These are phyloP conservation scores for Amanita jacksonii DNA, from an alignment of 768 basidiomycete genomes.

Conservation along the genomic window DNA sequence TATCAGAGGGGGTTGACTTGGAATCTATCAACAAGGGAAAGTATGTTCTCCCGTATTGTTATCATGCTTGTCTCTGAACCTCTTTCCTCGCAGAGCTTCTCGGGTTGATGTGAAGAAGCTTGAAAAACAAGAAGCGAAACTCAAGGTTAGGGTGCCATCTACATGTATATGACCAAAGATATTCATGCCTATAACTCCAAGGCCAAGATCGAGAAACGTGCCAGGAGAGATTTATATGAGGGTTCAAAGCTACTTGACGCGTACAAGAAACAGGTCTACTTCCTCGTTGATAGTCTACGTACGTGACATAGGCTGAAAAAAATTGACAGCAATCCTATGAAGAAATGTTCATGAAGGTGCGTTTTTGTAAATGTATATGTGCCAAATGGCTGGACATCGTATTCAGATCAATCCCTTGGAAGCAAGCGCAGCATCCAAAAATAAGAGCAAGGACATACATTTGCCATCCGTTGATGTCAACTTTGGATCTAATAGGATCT, in stretches of 20 bases:
- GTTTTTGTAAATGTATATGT: neutral
- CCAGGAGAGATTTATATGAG: conserved; percentile 84
- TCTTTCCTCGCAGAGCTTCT: conserved; percentile 51
- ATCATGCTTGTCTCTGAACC: conserved; percentile 12
- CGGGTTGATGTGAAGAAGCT: conserved; percentile 92
- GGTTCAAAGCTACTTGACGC: conserved; percentile 93
- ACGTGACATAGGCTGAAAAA: neutral
- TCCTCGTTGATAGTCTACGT: neutral
- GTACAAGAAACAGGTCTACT: conserved; percentile 73
- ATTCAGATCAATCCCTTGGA: conserved; percentile 86
- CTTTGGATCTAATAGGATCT: conserved; percentile 90
- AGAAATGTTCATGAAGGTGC: conserved; percentile 96
- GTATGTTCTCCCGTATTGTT: conserved; percentile 30
- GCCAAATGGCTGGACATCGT: neutral
- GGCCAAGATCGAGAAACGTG: conserved; percentile 98
- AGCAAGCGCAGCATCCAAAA: conserved; percentile 64
- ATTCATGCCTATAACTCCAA: conserved; percentile 17
- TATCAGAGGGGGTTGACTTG: conserved; percentile 78
- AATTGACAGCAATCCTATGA: conserved; percentile 82
- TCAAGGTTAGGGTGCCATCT: conserved; percentile 43
- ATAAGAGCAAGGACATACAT: conserved; percentile 97
- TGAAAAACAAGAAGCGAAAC: conserved; percentile 95
- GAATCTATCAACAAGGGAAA: conserved; percentile 94
- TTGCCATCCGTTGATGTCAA: conserved; percentile 92
- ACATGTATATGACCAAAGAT: neutral